Evolutionary conservation across 495 filamentous ascomycete genomes (phyloP).

Genomic region (Staphylotrichum longicolle): DNA sequence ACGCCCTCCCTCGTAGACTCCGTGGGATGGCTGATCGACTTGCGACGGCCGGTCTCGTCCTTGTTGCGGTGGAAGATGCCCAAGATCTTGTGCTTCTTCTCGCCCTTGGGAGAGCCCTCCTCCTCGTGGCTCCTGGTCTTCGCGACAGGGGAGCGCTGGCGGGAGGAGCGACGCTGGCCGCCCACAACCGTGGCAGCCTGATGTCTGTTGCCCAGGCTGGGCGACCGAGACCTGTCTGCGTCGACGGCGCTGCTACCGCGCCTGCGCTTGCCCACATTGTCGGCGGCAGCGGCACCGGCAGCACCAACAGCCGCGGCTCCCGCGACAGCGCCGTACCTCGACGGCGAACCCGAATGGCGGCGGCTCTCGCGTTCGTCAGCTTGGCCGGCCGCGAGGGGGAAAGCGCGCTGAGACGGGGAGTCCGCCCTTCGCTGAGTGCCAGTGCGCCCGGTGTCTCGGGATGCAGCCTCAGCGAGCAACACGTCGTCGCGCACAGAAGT

Average conservation of each 20-base stretch:
- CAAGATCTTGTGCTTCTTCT: slow-evolving; percentile 30
- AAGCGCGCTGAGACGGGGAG: slow-evolving; percentile 3
- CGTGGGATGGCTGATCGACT: neutral
- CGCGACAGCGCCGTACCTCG: slow-evolving; percentile 12
- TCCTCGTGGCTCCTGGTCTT: slow-evolving; percentile 11
- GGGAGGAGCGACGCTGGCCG: slow-evolving; percentile 4
- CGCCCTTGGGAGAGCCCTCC: slow-evolving; percentile 13
- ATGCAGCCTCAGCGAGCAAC: slow-evolving; percentile 7
- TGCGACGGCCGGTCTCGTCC: slow-evolving; percentile 14
- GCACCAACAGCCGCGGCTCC: slow-evolving; percentile 21
- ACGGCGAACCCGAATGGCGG: neutral
- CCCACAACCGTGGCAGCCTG: neutral
- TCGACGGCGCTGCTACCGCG: slow-evolving; percentile 8
- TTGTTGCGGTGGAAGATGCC: slow-evolving; percentile 37
- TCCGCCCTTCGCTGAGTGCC: neutral
- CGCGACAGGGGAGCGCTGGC: slow-evolving; percentile 6
- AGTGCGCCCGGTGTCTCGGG: neutral
- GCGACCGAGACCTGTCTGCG: neutral
- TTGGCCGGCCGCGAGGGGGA: neutral
- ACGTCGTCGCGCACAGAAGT: slow-evolving; percentile 15
- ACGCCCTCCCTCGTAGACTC: slow-evolving; percentile 9
- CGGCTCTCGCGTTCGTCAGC: neutral
- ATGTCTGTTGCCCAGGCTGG: neutral
- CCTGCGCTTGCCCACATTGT: slow-evolving; percentile 22
- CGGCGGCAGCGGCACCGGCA: slow-evolving; percentile 20